Conservation (phyloP, 305 asterid genomes). For the Fraxinus floribunda region DNA sequence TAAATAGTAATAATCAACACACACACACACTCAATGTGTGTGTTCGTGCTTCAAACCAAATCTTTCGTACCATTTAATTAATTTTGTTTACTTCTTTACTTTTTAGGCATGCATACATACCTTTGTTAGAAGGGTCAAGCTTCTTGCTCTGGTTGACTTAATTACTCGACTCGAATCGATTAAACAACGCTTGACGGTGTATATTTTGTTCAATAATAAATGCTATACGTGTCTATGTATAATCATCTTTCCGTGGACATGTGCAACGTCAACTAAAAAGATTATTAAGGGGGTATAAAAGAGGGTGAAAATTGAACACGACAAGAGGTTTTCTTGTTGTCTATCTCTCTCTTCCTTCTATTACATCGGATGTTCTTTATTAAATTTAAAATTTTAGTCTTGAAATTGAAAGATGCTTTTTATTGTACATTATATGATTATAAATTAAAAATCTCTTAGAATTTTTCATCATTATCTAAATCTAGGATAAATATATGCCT, state of each 20-base stretch:
- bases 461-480: background rate
- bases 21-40: background rate
- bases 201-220: background rate
- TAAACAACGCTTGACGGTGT: background rate
- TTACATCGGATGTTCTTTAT: background rate
- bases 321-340: background rate
- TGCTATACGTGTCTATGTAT: background rate
- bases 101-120: slow-evolving; percentile 35
- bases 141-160: background rate
- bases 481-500: background rate
- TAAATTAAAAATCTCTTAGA: background rate
- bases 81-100: slow-evolving; percentile 11
- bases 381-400: background rate
- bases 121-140: background rate
- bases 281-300: background rate
- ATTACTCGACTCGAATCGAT: background rate
- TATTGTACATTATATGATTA: background rate
- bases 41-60: slow-evolving; percentile 27
- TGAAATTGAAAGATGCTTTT: background rate
- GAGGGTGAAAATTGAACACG: background rate
- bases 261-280: background rate
- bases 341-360: background rate
- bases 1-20: background rate
- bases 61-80: slow-evolving; percentile 36
- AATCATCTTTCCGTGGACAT: background rate